Evolutionary conservation across 208 protist genomes (phyloP).

Genomic region (Trypanosoma grayi): DNA sequence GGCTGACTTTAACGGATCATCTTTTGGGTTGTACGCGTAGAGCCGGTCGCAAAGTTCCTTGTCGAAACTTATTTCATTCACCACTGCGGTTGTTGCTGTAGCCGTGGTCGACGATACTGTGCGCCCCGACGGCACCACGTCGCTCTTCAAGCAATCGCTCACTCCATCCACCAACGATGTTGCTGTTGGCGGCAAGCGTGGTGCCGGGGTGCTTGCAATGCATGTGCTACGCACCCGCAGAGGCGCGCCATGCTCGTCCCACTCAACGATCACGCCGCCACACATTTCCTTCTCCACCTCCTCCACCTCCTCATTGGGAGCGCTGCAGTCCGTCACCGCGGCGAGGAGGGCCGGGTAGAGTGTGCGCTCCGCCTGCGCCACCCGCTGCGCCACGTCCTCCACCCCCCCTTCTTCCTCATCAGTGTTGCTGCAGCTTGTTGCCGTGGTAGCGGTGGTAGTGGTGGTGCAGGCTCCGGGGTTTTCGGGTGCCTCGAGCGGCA

Average conservation of each 20-base stretch:
- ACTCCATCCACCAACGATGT: neutral
- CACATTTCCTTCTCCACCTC: neutral
- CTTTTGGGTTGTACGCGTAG: conserved; percentile 7
- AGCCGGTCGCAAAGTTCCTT: neutral
- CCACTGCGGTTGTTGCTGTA: neutral
- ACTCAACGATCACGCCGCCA: conserved; percentile 7
- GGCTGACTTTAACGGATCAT: conserved; percentile 7
- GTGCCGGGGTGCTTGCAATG: neutral
- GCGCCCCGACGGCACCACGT: neutral
- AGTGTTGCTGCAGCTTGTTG: neutral
- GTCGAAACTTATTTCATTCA: neutral
- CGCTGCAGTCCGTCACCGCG: conserved; percentile 3
- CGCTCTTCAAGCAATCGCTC: neutral
- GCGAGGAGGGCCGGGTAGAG: conserved; percentile 24
- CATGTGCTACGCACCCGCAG: conserved; percentile 9
- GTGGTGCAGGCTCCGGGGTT: too few relatives aligned
- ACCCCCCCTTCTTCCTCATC: neutral
- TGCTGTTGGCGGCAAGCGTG: neutral
- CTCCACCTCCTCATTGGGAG: neutral
- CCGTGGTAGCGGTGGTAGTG: neutral
- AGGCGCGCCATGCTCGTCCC: conserved; percentile 15
- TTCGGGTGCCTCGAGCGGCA: neutral
- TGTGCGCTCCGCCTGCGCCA: conserved; percentile 20
- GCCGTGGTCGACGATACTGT: neutral
- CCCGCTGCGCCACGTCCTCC: conserved; percentile 19